Base-by-base conservation (phyloP, 345 rosid species). In the Dovyalis caffra region DNA sequence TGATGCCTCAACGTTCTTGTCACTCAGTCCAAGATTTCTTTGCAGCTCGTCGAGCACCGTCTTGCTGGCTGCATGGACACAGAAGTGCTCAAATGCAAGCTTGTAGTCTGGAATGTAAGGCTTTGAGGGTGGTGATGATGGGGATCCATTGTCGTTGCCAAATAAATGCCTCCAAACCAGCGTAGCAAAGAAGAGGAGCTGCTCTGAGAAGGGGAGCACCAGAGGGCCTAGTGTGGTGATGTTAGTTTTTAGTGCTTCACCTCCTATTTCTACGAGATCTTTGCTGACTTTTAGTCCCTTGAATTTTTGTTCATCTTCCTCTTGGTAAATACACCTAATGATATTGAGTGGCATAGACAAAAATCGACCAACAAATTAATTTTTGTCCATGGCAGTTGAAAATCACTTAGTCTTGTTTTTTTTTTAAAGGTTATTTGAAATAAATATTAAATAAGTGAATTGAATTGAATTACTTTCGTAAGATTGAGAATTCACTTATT, bases 71-170 rank as follows among this genome's bases (percentile, higher is more conserved):
- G 95, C 95, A 14, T 95, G 97, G 72, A 95, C 80, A 73, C 98
- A 95, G 77, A 95, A 92, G 71, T 95, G 97, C 84, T 92, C 97
- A 34, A 95, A 95, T 31, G 99, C 99, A 0, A 91, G 97, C 86
- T 91, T 95, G 90, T 91, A 95, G 82, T 95, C 92, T 0, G 99
- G 99, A 11, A 95, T 95, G 87, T 92, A 95, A 8, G 97, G 97
- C 78, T 90, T 92, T 15, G 91, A 32, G 1, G 85, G 43, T n/a
- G 18, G 40, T 71, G 28, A 71, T 23, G 81, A 49, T 38, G 86
- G 53, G 61, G 32, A 64, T 3, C 79, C 66, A 1, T 61, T 81
- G 0, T 43, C 75, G 16, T 31, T 60, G 4, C 87, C 84, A 20
- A 75, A 82, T 31, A 88, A 75, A 70, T 86, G 80, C 35, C 92